Base-by-base conservation (phyloP, 768 basidiomycete genomes). In the Leccinum truebloodii region DNA sequence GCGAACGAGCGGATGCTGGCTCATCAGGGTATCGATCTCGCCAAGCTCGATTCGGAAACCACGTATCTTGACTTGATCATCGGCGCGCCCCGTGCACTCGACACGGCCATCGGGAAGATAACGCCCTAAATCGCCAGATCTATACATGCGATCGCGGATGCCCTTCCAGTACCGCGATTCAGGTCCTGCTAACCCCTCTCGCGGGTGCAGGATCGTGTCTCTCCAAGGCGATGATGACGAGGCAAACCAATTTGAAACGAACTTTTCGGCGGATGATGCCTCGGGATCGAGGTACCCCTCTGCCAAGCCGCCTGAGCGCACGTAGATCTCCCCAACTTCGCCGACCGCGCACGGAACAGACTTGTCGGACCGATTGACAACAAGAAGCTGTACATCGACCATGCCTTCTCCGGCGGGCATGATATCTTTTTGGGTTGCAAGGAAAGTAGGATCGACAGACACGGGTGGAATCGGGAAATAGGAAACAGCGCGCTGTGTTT, bases 61-160 rank as follows among this genome's bases (percentile, higher is more conserved):
- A 57, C 97, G 91, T 75, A 99, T 98, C 79, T 99, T 98, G 78
- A 99, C 93, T 71, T 99, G 97, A 71, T 98, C 96, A 71, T 99
- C 97, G 2, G 96, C 95, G 22, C 97, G 86, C 20, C 97, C 97
- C 0, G 92, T 95, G 72, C 97, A 98, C 74, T 99, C 97, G 12
- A 99, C 97, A 34, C 84, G 86, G 5, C 97, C 97, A 72, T 90
- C 84, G 1, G 97, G 92, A 34, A 90, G 79, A 75, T 99, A 99
- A 6, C 97, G 87, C 3, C 97, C 97, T 4, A 99, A 83, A 76
- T 99, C 97, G 22, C 97, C 97, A 30, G 94, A 94, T 64, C 94
- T 87, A 76, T 98, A 99, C 95, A 98, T 96, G 60, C 97, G 78
- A 75, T 99, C 97, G 20, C 97, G 85, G 32, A 97, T 87, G 20